Conservation (phyloP, 768 basidiomycete genomes). For the Russula dissimulans region DNA sequence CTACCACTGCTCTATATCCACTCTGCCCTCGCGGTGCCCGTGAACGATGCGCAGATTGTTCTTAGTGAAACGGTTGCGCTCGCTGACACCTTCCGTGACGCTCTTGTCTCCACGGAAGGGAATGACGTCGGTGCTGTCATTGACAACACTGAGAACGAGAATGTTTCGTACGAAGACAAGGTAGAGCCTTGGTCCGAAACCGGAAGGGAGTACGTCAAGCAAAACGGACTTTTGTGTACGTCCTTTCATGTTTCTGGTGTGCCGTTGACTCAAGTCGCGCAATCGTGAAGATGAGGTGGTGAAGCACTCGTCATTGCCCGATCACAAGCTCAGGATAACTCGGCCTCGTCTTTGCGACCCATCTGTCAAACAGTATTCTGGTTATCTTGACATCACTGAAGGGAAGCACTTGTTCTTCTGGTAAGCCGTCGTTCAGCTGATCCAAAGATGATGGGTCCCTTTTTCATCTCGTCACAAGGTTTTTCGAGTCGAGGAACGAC, state of each 20-base stretch:
- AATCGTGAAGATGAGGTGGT: constrained; percentile 32
- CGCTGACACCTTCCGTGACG: constrained; percentile 15
- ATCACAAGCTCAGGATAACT: constrained; percentile 32
- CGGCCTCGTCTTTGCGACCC: constrained; percentile 43
- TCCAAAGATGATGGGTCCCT: background rate
- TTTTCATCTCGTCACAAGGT: constrained; percentile 38
- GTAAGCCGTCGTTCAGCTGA: constrained; percentile 24
- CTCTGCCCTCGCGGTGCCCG: constrained; percentile 30
- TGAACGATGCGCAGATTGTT: constrained; percentile 38
- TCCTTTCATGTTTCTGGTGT: background rate
- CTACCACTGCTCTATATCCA: constrained; percentile 31
- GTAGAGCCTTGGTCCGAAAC: constrained; percentile 49
- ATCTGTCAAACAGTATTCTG: constrained; percentile 42
- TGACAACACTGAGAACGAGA: constrained; percentile 37
- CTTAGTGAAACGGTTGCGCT: constrained; percentile 27
- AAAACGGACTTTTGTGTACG: constrained; percentile 67
- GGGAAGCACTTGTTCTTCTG: constrained; percentile 54
- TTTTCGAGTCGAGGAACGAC: constrained; percentile 74
- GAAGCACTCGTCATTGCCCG: constrained; percentile 29
- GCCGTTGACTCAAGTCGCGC: background rate
- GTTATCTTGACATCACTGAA: constrained; percentile 48
- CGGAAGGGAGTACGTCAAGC: constrained; percentile 57
- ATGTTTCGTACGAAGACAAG: constrained; percentile 36
- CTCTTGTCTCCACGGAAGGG: constrained; percentile 13
- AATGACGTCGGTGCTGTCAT: constrained; percentile 29